Evolutionary conservation across 345 rosid species (phyloP).

Genomic region (Chamaenerion angustifolium): DNA sequence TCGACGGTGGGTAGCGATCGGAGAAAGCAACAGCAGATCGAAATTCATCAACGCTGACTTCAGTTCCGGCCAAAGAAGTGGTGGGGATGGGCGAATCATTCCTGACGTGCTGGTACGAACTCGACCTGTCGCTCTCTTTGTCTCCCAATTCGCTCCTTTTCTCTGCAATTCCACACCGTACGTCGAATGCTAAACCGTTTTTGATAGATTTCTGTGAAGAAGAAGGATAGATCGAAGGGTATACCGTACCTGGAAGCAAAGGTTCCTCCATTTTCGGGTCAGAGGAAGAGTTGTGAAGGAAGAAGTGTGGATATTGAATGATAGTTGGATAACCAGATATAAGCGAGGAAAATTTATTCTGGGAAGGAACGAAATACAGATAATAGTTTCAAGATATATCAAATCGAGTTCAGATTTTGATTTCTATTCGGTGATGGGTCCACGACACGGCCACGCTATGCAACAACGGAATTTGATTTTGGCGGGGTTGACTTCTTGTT

Average conservation of each 20-base stretch:
- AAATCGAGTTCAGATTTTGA: too few relatives aligned
- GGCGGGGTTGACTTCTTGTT: too few relatives aligned
- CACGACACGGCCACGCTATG: too few relatives aligned
- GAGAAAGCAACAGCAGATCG: slow-evolving; percentile 58
- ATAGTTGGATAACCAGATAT: background rate
- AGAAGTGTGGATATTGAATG: background rate
- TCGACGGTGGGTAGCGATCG: slow-evolving; percentile 49
- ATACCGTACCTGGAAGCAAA: slow-evolving; percentile 42
- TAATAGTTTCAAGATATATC: background rate
- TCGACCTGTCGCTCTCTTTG: slow-evolving; percentile 40
- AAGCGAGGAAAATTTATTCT: slow-evolving; percentile 3
- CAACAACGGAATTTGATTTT: too few relatives aligned
- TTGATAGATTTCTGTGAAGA: background rate
- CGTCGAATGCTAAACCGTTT: background rate
- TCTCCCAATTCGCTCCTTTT: slow-evolving; percentile 25
- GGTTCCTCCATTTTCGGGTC: slow-evolving; percentile 44
- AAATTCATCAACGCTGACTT: slow-evolving; percentile 75
- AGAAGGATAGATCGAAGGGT: background rate
- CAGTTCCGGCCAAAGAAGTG: slow-evolving; percentile 51
- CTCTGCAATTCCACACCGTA: slow-evolving; percentile 13
- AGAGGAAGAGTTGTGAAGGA: background rate
- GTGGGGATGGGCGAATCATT: slow-evolving; percentile 49
- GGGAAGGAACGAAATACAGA: slow-evolving; percentile 2
- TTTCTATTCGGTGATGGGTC: too few relatives aligned
- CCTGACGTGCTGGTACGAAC: slow-evolving; percentile 69